phyloP scores from a whole-genome alignment of 2,329 filamentous ascomycete species.

The Sporothrix inflata region DNA sequence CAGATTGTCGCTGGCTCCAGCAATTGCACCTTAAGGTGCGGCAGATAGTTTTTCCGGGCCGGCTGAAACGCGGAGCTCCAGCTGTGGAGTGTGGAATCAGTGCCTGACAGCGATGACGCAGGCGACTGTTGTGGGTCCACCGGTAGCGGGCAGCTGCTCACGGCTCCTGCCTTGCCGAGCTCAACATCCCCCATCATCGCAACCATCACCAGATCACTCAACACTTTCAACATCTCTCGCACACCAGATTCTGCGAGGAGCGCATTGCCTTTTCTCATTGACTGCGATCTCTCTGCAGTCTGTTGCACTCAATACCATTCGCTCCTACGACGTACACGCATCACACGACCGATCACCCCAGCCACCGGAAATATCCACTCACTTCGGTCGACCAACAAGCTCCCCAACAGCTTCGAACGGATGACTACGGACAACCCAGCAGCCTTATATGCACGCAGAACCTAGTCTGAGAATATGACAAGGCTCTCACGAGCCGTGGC shows the following conservation, averaged over 20 bases:
- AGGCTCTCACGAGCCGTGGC: conserved; percentile 43
- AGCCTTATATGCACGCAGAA: background rate
- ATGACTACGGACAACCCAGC: background rate
- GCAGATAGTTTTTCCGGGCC: conserved; percentile 19
- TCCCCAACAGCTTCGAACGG: conserved; percentile 13
- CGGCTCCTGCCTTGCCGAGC: conserved; percentile 11
- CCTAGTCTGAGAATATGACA: conserved; percentile 41
- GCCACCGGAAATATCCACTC: conserved; percentile 27
- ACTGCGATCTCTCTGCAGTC: background rate
- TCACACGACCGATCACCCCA: conserved; percentile 7
- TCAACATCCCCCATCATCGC: background rate
- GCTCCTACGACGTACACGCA: background rate
- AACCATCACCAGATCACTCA: background rate
- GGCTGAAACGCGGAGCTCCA: background rate
- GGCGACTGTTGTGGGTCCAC: conserved; percentile 11
- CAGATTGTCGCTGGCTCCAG: background rate
- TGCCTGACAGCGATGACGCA: conserved; percentile 17
- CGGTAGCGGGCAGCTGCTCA: conserved; percentile 1
- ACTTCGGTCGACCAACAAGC: background rate
- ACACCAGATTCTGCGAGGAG: background rate
- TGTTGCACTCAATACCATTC: background rate
- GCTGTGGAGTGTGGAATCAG: background rate
- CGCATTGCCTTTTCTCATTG: too few relatives aligned
- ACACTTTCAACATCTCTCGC: background rate
- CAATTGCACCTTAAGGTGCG: background rate